Evolutionary conservation across 495 filamentous ascomycete species (phyloP).

Genomic region (Aspergillus funiculosus): DNA sequence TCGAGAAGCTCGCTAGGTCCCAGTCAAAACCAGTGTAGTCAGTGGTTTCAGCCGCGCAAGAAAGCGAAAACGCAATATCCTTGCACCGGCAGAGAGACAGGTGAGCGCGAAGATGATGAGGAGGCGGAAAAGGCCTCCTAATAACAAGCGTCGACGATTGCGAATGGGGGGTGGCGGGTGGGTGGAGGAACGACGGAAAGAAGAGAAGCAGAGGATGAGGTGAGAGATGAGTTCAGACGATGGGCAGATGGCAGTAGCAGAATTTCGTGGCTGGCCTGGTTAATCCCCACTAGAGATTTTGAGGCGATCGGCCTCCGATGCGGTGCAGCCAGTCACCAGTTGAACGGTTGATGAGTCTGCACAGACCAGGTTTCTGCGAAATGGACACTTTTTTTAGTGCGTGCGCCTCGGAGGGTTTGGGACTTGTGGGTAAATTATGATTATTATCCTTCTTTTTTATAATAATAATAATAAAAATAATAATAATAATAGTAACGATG

Average conservation of each 20-base stretch:
- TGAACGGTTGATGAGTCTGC: constrained; percentile 14
- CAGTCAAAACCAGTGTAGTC: constrained; percentile 5
- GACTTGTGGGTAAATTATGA: too few species aligned
- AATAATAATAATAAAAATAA: too few species aligned
- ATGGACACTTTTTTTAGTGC: background rate
- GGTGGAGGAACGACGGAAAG: constrained; percentile 1
- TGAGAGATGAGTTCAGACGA: constrained; percentile 23
- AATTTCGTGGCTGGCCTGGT: constrained; percentile 21
- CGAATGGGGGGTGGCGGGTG: background rate
- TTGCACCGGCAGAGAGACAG: constrained; percentile 1
- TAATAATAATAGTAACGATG: too few species aligned
- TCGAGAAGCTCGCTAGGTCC: constrained; percentile 20
- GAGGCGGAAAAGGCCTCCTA: constrained; percentile 7
- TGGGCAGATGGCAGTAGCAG: constrained; percentile 17
- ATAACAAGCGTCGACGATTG: constrained; percentile 1
- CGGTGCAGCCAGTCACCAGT: constrained; percentile 6
- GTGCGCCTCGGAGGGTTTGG: background rate
- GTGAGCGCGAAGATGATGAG: background rate
- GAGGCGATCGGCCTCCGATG: constrained; percentile 24
- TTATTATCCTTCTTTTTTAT: too few species aligned
- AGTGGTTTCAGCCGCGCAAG: constrained; percentile 4
- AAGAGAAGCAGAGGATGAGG: background rate
- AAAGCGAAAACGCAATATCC: constrained; percentile 5
- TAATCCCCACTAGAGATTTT: constrained; percentile 24
- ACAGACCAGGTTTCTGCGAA: constrained; percentile 17